Conservation (phyloP, 2,329 filamentous ascomycete species). For the Arthrobotrys megalospora region DNA sequence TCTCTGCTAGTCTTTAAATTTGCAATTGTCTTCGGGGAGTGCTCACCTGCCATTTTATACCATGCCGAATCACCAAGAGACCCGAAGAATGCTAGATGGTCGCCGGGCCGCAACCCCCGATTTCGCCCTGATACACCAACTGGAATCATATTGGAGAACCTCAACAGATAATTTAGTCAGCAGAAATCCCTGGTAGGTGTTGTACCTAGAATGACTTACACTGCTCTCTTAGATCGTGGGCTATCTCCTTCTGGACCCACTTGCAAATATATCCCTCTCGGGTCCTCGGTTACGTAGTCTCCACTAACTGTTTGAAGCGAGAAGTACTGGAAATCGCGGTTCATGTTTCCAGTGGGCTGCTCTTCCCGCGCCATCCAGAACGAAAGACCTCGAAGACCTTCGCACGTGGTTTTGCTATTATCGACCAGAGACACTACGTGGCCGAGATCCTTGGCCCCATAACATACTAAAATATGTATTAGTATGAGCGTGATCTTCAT, state of each 20-base stretch:
- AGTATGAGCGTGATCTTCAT: background rate
- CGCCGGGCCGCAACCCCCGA: background rate
- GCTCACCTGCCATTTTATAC: conserved; percentile 6
- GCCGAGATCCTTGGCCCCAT: background rate
- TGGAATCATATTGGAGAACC: conserved; percentile 9
- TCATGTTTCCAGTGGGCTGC: background rate
- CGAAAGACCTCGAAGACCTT: conserved; percentile 9
- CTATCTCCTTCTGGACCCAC: background rate
- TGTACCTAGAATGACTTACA: background rate
- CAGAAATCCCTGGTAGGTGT: too few species aligned
- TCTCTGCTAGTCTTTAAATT: background rate
- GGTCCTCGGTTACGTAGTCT: background rate
- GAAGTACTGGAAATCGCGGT: conserved; percentile 8
- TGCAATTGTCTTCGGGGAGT: too few species aligned
- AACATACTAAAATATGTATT: conserved; percentile 8
- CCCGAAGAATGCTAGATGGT: background rate
- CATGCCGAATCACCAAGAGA: background rate
- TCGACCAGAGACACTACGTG: background rate
- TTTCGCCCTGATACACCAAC: background rate
- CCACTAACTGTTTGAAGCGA: conserved; percentile 19
- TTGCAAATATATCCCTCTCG: background rate
- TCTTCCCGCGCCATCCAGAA: conserved; percentile 13
- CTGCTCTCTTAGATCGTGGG: conserved; percentile 2
- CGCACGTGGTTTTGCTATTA: background rate
- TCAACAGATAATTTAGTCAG: background rate